phyloP scores from a whole-genome alignment of 257 asterid genomes.

The Nicotiana undulata region DNA sequence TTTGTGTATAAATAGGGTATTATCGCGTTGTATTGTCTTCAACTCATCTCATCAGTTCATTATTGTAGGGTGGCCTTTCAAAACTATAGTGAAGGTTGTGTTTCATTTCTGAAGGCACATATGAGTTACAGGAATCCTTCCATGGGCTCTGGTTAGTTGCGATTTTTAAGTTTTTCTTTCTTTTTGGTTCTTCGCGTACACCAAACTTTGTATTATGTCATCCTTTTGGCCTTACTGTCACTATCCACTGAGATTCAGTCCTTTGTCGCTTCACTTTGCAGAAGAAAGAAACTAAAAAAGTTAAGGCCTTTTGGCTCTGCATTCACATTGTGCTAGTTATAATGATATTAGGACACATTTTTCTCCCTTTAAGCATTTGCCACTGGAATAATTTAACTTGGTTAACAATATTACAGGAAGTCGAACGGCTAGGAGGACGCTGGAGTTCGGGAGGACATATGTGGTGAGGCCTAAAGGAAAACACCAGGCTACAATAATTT shows the following conservation, averaged over 20 bases:
- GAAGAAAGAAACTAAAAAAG: neutral
- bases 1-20: constrained; percentile 51
- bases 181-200: neutral
- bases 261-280: neutral
- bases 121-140: constrained; percentile 84
- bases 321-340: neutral
- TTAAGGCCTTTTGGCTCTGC: neutral
- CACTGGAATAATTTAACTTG: neutral
- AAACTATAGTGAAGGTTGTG: constrained; percentile 12
- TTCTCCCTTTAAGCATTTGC: neutral
- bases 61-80: constrained; percentile 15
- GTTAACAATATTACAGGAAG: constrained; percentile 49
- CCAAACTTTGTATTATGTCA: neutral
- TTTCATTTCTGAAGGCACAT: constrained; percentile 14
- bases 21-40: constrained; percentile 24
- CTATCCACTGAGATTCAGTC: neutral
- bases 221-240: neutral
- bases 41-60: constrained; percentile 28
- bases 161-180: neutral
- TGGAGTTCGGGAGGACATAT: constrained; percentile 87
- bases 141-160: constrained; percentile 75
- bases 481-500: constrained; percentile 90
- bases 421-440: constrained; percentile 48
- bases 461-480: constrained; percentile 93
- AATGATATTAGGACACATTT: neutral